Base-by-base conservation (phyloP, 2,329 filamentous ascomycete genomes). In the Tolypocladium nubicola region DNA sequence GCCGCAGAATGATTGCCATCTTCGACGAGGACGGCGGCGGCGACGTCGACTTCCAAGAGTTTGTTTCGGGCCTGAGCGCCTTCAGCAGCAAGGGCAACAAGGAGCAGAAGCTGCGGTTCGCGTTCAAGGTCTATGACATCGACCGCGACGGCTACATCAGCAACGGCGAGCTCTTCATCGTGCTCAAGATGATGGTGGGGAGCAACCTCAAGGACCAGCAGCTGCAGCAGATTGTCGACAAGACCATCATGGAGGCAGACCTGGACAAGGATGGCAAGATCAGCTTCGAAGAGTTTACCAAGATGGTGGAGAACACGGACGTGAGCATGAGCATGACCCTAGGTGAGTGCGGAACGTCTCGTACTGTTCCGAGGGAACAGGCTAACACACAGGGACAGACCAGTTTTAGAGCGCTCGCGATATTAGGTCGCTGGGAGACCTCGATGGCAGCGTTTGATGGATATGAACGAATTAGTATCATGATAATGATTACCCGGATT, bases 161-260 rank as follows among this genome's bases (percentile, higher is more conserved):
- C 79, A 99, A 99, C 74, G 94, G 94, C 67, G 94, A 99, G 79
- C 83, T 99, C 55, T 99, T 97, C 74, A 97, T 99, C 68, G 94
- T 99, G 69, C 82, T 99, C 68, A 99, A 99, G 88, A 99, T 99
- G 94, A 99, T 99, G 94, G 94, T 99, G 55, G 94, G 94, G 59
- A 97, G 89, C 78, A 99, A 99, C 75, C 78, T 99, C 69, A 99
- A 99, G 81, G 94, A 99, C 73, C 90, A 97, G 76, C 94, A 99
- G 77, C 77, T 99, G 71, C 94, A 99, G 78, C 94, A 93, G 84
- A 99, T 99, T 71, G 94, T 99, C 65, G 94, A 99, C 79, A 99
- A 99, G 85, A 99, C 94, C 59, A 97, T 99, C 72, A 97, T 97
- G 94, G 94, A 99, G 78, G 94, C 94, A 53, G 94, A 99, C 74